Evolutionary conservation across 345 rosid species (phyloP).

Genomic region (Carallia pectinifolia): DNA sequence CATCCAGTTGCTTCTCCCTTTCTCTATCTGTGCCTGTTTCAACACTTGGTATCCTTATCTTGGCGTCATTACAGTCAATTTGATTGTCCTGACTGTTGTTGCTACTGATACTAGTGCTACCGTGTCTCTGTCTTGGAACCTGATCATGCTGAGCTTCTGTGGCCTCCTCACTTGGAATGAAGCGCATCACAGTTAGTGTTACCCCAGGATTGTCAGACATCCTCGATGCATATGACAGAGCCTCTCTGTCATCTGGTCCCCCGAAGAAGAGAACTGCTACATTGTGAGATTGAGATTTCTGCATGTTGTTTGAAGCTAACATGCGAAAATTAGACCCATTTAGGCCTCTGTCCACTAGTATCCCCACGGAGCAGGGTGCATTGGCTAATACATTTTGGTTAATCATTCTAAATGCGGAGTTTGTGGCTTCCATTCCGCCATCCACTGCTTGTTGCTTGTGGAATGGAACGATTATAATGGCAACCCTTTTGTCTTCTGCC

Average conservation of each 20-base stretch:
- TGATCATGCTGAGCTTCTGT: constrained; percentile 10
- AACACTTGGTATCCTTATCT: constrained; percentile 13
- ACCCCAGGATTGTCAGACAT: constrained; percentile 73
- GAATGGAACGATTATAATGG: constrained; percentile 78
- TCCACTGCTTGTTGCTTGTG: constrained; percentile 93
- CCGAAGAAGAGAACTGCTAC: constrained; percentile 76
- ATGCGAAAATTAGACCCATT: constrained; percentile 31
- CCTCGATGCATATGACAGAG: constrained; percentile 75
- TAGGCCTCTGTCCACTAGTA: constrained; percentile 84
- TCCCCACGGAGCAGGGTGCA: constrained; percentile 87
- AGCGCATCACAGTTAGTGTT: constrained; percentile 56
- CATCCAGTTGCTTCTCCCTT: constrained; percentile 54
- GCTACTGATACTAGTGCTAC: not conserved
- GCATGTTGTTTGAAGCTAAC: no score
- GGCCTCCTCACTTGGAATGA: constrained; percentile 46
- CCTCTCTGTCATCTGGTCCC: constrained; percentile 89
- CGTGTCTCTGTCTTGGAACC: not conserved
- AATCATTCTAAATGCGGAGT: constrained; percentile 71
- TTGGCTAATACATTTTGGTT: constrained; percentile 73
- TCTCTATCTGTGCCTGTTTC: constrained; percentile 35
- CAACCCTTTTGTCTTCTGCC: constrained; percentile 84
- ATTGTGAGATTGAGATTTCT: constrained; percentile 41
- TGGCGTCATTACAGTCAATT: constrained; percentile 7
- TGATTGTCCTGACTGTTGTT: no score
- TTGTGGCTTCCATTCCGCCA: constrained; percentile 94